Evolutionary conservation across 192 early-diverging fungal species (phyloP).

Genomic region (Phycomyces blakesleeanus): DNA sequence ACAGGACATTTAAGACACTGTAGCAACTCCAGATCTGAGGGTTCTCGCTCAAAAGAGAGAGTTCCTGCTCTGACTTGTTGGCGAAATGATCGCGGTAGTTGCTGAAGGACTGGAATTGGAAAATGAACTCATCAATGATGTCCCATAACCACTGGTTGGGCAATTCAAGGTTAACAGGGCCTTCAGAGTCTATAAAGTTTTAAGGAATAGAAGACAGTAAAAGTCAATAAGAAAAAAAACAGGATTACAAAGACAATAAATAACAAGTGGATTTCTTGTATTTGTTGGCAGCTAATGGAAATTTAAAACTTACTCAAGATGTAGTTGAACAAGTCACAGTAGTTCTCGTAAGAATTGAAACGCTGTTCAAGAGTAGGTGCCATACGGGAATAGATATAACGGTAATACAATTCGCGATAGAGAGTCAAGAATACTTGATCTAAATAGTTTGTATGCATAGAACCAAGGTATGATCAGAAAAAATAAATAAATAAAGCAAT

Average conservation of each 20-base stretch:
- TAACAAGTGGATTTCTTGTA: neutral
- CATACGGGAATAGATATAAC: slow-evolving; percentile 92
- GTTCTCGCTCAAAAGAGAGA: slow-evolving; percentile 78
- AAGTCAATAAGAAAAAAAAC: no score
- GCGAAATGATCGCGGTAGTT: slow-evolving; percentile 85
- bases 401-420: slow-evolving; percentile 95
- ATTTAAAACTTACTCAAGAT: slow-evolving; percentile 69
- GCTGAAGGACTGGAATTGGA: slow-evolving; percentile 98
- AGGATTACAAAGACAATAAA: no score
- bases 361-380: slow-evolving; percentile 86
- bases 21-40: slow-evolving; percentile 93
- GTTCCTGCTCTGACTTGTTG: slow-evolving; percentile 78
- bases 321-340: slow-evolving; percentile 96
- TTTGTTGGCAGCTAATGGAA: neutral
- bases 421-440: slow-evolving; percentile 87
- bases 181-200: slow-evolving; percentile 53
- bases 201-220: no score
- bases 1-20: slow-evolving; percentile 93
- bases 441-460: no score
- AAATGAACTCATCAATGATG: slow-evolving; percentile 99
- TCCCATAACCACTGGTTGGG: slow-evolving; percentile 99
- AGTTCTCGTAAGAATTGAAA: slow-evolving; percentile 92
- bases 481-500: neutral
- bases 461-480: no score
- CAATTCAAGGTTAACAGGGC: slow-evolving; percentile 86